Conservation (phyloP, 371 early-diverging fungal genomes). For the Haplosporangium sp. region DNA sequence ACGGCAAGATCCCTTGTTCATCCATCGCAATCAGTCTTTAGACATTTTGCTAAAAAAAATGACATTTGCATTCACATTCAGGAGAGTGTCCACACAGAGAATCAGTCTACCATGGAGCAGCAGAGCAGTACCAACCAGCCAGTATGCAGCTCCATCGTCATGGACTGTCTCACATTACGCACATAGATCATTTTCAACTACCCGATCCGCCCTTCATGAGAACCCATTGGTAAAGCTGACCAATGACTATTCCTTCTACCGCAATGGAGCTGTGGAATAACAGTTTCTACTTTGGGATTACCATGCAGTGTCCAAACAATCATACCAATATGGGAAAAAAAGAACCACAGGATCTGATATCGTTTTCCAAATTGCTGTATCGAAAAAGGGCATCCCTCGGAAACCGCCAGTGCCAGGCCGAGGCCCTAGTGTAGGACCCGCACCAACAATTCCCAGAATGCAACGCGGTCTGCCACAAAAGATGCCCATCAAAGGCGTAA, state of each 20-base stretch:
- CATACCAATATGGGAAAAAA: neutral
- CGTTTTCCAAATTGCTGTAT: neutral
- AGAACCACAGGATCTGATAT: neutral
- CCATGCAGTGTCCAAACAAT: neutral
- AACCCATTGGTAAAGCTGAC: constrained; percentile 65
- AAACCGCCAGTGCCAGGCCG: constrained; percentile 40
- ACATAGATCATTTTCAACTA: constrained; percentile 49
- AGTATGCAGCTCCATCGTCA: neutral
- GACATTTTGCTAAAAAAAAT: neutral
- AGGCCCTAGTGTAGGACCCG: constrained; percentile 33
- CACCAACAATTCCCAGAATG: constrained; percentile 68
- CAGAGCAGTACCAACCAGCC: too few relatives aligned
- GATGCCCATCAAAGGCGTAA: constrained; percentile 73
- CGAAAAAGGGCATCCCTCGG: constrained; percentile 29
- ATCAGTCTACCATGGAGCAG: too few relatives aligned
- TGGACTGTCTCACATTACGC: neutral
- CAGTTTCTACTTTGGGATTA: too few relatives aligned
- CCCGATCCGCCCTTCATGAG: constrained; percentile 59
- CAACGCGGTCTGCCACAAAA: constrained; percentile 76
- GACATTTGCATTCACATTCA: constrained; percentile 23
- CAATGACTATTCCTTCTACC: too few relatives aligned
- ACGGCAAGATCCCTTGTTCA: too few relatives aligned
- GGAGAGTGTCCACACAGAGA: constrained; percentile 4
- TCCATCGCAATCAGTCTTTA: too few relatives aligned
- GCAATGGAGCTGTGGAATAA: too few relatives aligned